Conservation (phyloP, 345 rosid species). For the Eucalyptus tenuipes region DNA sequence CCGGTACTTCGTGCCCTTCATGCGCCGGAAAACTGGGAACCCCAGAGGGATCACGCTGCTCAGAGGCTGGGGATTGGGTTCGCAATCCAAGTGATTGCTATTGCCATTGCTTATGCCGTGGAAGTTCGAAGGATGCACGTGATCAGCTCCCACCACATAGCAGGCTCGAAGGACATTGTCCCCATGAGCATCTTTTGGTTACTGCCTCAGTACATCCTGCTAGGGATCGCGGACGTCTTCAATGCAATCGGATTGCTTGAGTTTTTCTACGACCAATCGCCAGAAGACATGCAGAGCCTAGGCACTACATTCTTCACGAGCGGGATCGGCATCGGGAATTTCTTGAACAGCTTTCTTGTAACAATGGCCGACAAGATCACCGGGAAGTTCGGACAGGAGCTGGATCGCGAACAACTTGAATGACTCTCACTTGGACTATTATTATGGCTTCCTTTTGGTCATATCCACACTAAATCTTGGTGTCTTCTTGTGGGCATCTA, state of each 20-base stretch:
- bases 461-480: slow-evolving; percentile 39
- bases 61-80: slow-evolving; percentile 83
- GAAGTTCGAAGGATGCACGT: slow-evolving; percentile 53
- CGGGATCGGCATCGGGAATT: slow-evolving; percentile 81
- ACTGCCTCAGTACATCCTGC: slow-evolving; percentile 65
- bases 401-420: slow-evolving; percentile 88
- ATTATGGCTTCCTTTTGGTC: slow-evolving; percentile 69
- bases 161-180: slow-evolving; percentile 35
- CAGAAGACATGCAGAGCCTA: slow-evolving; percentile 86
- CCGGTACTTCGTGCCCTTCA: slow-evolving; percentile 66
- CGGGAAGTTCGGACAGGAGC: slow-evolving; percentile 31
- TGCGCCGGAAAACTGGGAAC: slow-evolving; percentile 54
- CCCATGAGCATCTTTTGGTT: slow-evolving; percentile 88
- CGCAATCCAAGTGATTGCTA: slow-evolving; percentile 56
- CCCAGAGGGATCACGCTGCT: slow-evolving; percentile 80
- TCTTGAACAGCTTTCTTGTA: slow-evolving; percentile 68
- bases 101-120: slow-evolving; percentile 57
- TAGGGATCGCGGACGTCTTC: slow-evolving; percentile 78
- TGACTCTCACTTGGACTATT: slow-evolving; percentile 69
- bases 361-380: slow-evolving; percentile 65
- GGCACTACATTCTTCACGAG: slow-evolving; percentile 91
- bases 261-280: slow-evolving; percentile 88
- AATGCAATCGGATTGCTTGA: slow-evolving; percentile 68
- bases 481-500: slow-evolving; percentile 43
- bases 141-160: slow-evolving; percentile 18